Evolutionary conservation across 2,329 filamentous ascomycete genomes (phyloP), one percentile per base, ranked within the genome.

Genomic region (Colletotrichum nymphaeae): DNA sequence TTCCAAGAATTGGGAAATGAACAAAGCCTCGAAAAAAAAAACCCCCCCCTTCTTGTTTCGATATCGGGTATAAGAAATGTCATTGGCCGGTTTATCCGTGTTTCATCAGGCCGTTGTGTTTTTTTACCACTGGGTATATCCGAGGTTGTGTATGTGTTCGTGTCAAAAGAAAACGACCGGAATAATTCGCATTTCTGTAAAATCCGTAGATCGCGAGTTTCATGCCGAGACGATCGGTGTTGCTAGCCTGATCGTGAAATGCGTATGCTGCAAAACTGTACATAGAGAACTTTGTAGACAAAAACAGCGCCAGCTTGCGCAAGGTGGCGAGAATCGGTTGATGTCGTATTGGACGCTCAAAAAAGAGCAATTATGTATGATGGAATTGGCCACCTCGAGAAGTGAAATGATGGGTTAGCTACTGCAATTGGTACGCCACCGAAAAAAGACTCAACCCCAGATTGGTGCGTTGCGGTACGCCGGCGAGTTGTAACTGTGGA

Each of bases 401-500:
- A 76, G 76, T 67, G 55, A 49, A 66, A 64, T 35, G 32, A 59
- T 26, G 37, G 37, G 16, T 42, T 6, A 16, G 37, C 37, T 42
- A 19, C 37, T 8, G 49, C 46, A 16, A 6, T n/a, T 6, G 60
- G 42, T 53, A n/a, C 6, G 42, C 49, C 12, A 11, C 24, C 11
- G 35, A 14, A 16, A 32, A 32, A 16, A 7, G 12, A 16, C 53
- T 81, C 75, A 89, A n/a, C 87, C 85, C 88, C 88, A 90, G n/a
- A 90, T 89, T 0, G 88, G 88, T 3, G 83, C 85, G 46, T 87
- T 84, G 32, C 84, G 84, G 76, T 91, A 90, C 6, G 88, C 87
- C 5, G 88, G 88, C 4, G 88, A 89, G 77, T 90, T 89, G 76
- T 90, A 90, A 79, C 88, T 90, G 79, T 90, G 89, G 9, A 90